Percentiles rank a stretch among this genome's conserved stretches.
These are phyloP conservation scores for Botrytis tulipae DNA, from an alignment of 2,329 filamentous ascomycete genomes.

Conservation along the genomic window DNA sequence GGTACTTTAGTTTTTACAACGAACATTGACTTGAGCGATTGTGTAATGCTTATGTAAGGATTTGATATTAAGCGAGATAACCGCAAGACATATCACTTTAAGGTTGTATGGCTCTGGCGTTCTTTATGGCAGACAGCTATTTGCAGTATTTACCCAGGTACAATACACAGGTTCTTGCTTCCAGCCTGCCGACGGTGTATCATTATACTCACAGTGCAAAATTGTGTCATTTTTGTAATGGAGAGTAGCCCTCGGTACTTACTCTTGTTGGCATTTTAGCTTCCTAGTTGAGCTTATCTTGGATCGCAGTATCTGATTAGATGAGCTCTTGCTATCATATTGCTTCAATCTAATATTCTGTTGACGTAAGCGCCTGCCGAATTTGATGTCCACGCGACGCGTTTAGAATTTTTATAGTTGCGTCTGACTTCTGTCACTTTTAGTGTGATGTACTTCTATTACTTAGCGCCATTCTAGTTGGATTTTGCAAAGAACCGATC, in stretches of 20 bases:
- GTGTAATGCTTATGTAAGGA: not conserved
- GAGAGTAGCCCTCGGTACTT: not conserved
- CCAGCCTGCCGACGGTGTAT: not conserved
- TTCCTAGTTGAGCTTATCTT: not conserved
- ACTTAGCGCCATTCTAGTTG: not conserved
- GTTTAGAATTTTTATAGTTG: not conserved
- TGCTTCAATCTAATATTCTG: fast-evolving
- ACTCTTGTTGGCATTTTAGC: not conserved
- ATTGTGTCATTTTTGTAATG: not conserved
- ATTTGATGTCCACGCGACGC: not conserved
- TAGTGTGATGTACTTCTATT: not conserved
- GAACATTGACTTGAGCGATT: not conserved
- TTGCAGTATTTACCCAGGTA: not conserved
- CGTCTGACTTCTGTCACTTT: not conserved
- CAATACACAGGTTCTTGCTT: fast-evolving
- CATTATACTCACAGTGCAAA: fast-evolving
- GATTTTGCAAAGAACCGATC: not conserved
- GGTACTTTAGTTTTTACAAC: not conserved
- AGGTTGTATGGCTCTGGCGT: not conserved
- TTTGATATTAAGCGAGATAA: not conserved
- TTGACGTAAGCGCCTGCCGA: not conserved
- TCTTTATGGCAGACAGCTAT: not conserved
- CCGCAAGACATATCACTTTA: not conserved
- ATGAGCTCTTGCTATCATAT: not conserved
- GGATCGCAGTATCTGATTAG: not conserved